Evolutionary conservation across 1,284 basidiomycete species (phyloP).

Genomic region (Athelia sp.): DNA sequence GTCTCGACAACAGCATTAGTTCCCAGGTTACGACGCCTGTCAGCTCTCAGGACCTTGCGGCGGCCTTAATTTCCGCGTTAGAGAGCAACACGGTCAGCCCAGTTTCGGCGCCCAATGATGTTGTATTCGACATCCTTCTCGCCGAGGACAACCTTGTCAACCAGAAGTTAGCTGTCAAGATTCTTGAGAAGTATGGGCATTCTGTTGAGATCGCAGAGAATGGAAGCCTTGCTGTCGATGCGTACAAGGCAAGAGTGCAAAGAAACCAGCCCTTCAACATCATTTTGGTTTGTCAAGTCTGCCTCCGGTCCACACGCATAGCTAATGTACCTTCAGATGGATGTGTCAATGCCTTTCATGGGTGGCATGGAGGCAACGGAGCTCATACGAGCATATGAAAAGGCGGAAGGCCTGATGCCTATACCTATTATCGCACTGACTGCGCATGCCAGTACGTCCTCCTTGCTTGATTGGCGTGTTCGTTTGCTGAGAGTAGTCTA

Average conservation of each 20-base stretch:
- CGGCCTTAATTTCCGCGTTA: conserved; percentile 90
- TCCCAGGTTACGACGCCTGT: conserved; percentile 92
- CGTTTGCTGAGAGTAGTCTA: conserved; percentile 25
- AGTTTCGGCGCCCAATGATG: conserved; percentile 74
- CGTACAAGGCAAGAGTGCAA: conserved; percentile 75
- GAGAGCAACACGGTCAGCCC: conserved; percentile 90
- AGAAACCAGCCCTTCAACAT: conserved; percentile 79
- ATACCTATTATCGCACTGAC: conserved; percentile 96
- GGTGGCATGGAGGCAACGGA: conserved; percentile 90
- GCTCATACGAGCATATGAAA: conserved; percentile 78
- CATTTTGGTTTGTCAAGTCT: conserved; percentile 59
- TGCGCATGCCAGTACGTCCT: conserved; percentile 76
- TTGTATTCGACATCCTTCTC: conserved; percentile 90
- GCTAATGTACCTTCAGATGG: conserved; percentile 63
- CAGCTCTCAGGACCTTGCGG: conserved; percentile 83
- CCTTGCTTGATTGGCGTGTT: conserved; percentile 3
- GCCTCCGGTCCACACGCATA: not conserved
- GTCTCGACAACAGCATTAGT: conserved; percentile 86
- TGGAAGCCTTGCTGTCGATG: conserved; percentile 86
- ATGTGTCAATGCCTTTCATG: conserved; percentile 98
- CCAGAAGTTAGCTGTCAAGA: conserved; percentile 95
- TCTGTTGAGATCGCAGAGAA: conserved; percentile 97
- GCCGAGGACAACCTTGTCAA: conserved; percentile 99
- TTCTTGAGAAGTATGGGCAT: conserved; percentile 96
- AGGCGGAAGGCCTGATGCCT: conserved; percentile 62